These are phyloP conservation scores for Mimosa bimucronata DNA, from an alignment of 306 rosid genomes.

Conservation along the genomic window DNA sequence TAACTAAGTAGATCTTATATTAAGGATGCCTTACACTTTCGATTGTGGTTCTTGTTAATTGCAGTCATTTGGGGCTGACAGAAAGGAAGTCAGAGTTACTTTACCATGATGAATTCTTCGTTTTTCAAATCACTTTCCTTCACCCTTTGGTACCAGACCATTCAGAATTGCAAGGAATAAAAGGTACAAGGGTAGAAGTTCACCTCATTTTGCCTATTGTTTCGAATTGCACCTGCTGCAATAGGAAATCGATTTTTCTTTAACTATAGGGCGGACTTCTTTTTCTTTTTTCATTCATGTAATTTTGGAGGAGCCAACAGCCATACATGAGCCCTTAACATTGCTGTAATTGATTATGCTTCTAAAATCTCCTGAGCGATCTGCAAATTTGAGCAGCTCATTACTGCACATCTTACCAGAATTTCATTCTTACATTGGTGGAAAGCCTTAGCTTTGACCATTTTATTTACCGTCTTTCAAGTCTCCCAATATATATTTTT, in stretches of 20 bases:
- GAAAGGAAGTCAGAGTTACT: constrained; percentile 73
- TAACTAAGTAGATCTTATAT: no score
- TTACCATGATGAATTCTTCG: constrained; percentile 57
- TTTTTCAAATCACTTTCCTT: constrained; percentile 14
- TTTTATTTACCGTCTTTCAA: constrained; percentile 4
- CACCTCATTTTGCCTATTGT: constrained; percentile 34
- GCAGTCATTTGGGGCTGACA: constrained; percentile 80
- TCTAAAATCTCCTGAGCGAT: constrained; percentile 23
- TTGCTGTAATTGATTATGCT: constrained; percentile 36
- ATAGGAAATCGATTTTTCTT: constrained; percentile 52
- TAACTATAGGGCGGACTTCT: constrained; percentile 40
- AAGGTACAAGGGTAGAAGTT: constrained; percentile 39
- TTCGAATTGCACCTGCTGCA: constrained; percentile 34
- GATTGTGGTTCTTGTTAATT: constrained; percentile 32
- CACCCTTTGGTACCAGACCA: constrained; percentile 21
- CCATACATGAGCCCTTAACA: constrained; percentile 8
- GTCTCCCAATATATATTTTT: constrained; percentile 19
- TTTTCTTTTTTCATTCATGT: constrained; percentile 39
- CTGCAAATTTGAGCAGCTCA: constrained; percentile 36
- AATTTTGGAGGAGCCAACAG: constrained; percentile 41
- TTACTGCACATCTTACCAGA: constrained; percentile 22
- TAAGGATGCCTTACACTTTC: constrained; percentile 2
- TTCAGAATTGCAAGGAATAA: constrained; percentile 47
- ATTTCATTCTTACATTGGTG: constrained; percentile 24
- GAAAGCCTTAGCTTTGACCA: constrained; percentile 13